Evolutionary conservation across 495 filamentous ascomycete species (phyloP).

Genomic region (Platismatia glauca): DNA sequence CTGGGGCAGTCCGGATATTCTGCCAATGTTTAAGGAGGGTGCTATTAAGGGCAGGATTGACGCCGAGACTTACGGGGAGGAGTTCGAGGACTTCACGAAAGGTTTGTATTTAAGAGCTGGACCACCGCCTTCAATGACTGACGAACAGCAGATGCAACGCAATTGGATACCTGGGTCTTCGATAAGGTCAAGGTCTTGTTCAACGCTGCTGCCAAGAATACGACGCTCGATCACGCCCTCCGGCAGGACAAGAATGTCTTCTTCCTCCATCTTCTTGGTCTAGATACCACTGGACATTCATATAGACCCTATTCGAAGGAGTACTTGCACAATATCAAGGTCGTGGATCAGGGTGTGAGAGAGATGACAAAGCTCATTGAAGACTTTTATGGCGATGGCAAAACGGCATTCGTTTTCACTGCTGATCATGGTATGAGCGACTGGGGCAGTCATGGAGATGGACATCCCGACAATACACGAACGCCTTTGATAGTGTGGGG

Average conservation of each 20-base stretch:
- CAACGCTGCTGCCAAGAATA: conserved; percentile 63
- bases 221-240: conserved; percentile 64
- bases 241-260: conserved; percentile 84
- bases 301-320: conserved; percentile 90
- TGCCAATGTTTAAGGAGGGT: conserved; percentile 94
- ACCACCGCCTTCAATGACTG: conserved; percentile 2
- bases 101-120: conserved; percentile 18
- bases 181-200: conserved; percentile 85
- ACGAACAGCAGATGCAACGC: conserved; percentile 50
- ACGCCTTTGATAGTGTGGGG: conserved; percentile 94
- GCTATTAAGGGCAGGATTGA: conserved; percentile 82
- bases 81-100: conserved; percentile 80
- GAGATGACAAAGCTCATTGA: conserved; percentile 74
- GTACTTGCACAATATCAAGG: conserved; percentile 87
- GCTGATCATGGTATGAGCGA: conserved; percentile 99
- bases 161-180: conserved; percentile 92
- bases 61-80: conserved; percentile 70
- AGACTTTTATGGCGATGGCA: conserved; percentile 82
- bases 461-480: conserved; percentile 93
- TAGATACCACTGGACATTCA: conserved; percentile 86
- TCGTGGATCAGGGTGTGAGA: conserved; percentile 83
- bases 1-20: conserved; percentile 97
- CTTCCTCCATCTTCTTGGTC: conserved; percentile 90
- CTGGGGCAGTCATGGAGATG: conserved; percentile 95
- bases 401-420: conserved; percentile 94